phyloP scores from a whole-genome alignment of 306 rosid genomes.

The Alnus rubra region DNA sequence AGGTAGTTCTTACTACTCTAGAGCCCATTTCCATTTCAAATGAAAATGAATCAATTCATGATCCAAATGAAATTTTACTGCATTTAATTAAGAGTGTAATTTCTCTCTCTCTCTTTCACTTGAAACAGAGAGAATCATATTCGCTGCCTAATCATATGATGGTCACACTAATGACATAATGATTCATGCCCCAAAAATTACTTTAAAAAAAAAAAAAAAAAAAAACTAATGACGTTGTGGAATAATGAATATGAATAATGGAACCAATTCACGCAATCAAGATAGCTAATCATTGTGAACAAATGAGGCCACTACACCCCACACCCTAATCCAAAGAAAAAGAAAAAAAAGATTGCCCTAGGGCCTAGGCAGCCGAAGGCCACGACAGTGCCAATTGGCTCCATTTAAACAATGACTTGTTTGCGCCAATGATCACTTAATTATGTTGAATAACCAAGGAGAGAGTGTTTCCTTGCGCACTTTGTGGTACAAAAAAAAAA shows the following conservation, averaged over 20 bases:
- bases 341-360: not conserved
- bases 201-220: not conserved
- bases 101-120: too few species aligned
- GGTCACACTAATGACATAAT: conserved; percentile 20
- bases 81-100: too few species aligned
- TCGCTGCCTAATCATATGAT: not conserved
- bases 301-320: conserved; percentile 2
- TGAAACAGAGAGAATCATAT: too few species aligned
- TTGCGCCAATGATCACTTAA: conserved; percentile 39
- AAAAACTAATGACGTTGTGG: not conserved
- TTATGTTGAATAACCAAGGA: conserved; percentile 33
- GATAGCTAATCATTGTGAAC: conserved; percentile 21
- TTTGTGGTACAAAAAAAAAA: not conserved
- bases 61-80: too few species aligned
- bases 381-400: conserved; percentile 48
- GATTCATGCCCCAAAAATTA: conserved; percentile 7
- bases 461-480: conserved; percentile 21
- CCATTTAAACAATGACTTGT: conserved; percentile 30
- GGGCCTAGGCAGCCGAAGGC: conserved; percentile 15
- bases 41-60: too few species aligned
- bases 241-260: not conserved
- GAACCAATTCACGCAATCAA: conserved; percentile 8
- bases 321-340: not conserved
- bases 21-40: too few species aligned
- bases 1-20: too few species aligned